Conservation (phyloP, 345 rosid species). For the Brassica incana region DNA sequence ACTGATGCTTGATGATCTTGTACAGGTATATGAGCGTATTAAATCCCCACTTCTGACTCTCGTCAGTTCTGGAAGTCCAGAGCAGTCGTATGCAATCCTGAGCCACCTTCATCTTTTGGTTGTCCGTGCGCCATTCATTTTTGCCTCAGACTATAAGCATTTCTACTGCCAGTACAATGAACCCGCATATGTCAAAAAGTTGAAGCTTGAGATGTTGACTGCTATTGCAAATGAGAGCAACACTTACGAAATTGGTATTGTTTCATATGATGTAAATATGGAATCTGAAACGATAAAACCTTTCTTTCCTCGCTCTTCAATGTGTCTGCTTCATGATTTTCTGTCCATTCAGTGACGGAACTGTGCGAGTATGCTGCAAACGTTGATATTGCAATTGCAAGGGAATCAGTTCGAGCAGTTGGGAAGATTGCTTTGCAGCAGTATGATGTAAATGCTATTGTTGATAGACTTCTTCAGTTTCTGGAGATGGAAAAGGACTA, state of each 20-base stretch:
- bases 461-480: conserved; percentile 99
- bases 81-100: conserved; percentile 94
- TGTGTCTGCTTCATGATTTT: conserved; percentile 24
- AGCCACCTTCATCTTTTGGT: conserved; percentile 97
- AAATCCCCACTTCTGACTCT: conserved; percentile 95
- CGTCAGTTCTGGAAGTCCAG: conserved; percentile 99
- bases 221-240: conserved; percentile 97
- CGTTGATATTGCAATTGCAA: conserved; percentile 89
- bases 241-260: conserved; percentile 95
- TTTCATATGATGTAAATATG: conserved; percentile 13
- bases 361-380: conserved; percentile 99
- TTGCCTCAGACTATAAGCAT: conserved; percentile 90
- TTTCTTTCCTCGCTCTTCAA: conserved; percentile 20
- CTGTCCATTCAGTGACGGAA: conserved; percentile 73
- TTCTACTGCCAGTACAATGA: conserved; percentile 98
- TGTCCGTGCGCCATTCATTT: conserved; percentile 93
- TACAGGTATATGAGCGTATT: conserved; percentile 94
- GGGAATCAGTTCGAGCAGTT: conserved; percentile 97
- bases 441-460: conserved; percentile 98
- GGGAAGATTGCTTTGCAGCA: conserved; percentile 98
- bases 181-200: conserved; percentile 88
- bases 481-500: conserved; percentile 99
- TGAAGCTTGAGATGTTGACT: conserved; percentile 99
- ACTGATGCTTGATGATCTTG: conserved; percentile 26
- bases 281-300: not conserved